Evolutionary conservation across 1,139 yeast species (phyloP).

Genomic region (Lizanozyma gosingica): DNA sequence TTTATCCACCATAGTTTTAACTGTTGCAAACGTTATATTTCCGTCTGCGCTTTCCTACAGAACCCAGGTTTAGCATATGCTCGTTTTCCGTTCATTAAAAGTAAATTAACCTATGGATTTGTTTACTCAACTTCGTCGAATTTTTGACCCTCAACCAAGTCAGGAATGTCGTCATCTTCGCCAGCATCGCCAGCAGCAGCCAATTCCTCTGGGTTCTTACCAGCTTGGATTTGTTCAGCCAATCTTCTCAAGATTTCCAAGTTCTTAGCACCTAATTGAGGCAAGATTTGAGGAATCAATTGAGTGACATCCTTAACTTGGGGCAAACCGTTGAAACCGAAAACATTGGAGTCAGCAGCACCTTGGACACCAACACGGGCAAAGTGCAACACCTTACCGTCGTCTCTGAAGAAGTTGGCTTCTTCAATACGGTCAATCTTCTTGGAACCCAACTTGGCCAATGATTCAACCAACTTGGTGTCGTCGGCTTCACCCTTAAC

Average conservation of each 20-base stretch:
- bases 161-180: slow-evolving; percentile 78
- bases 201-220: slow-evolving; percentile 37
- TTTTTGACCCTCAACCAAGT: slow-evolving; percentile 90
- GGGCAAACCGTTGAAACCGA: slow-evolving; percentile 92
- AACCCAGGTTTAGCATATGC: too few relatives aligned
- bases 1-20: too few relatives aligned
- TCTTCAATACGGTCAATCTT: slow-evolving; percentile 87
- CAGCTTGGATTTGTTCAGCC: slow-evolving; percentile 78
- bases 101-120: slow-evolving; percentile 1
- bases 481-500: slow-evolving; percentile 69
- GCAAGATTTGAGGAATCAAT: slow-evolving; percentile 89
- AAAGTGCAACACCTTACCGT: slow-evolving; percentile 94
- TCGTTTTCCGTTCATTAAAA: neutral
- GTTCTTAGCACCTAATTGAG: slow-evolving; percentile 96
- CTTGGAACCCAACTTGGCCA: slow-evolving; percentile 85
- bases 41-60: too few relatives aligned
- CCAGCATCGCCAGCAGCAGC: slow-evolving; percentile 44
- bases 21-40: too few relatives aligned
- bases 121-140: slow-evolving; percentile 74
- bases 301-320: slow-evolving; percentile 91
- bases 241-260: slow-evolving; percentile 81
- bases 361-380: slow-evolving; percentile 93
- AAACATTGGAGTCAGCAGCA: slow-evolving; percentile 84
- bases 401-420: slow-evolving; percentile 96
- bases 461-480: slow-evolving; percentile 82